Conservation (phyloP, 371 early-diverging fungal species). For the Mucor mucedo region DNA sequence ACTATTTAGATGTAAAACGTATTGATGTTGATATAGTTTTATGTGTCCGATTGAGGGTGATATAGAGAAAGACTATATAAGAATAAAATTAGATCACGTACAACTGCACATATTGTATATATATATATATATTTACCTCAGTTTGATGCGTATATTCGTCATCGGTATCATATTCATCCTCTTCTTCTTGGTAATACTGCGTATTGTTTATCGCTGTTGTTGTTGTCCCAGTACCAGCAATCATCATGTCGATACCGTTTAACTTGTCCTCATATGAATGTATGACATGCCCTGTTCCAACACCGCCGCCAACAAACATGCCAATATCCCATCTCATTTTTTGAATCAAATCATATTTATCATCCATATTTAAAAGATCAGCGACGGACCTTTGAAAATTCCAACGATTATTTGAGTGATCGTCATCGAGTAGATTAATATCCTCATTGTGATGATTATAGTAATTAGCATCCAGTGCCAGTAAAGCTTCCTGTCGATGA, state of each 20-base stretch:
- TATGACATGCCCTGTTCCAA: conserved; percentile 51
- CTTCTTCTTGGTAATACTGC: not conserved
- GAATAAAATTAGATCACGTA: not conserved
- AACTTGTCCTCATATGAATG: conserved; percentile 40
- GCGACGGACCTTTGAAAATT: conserved; percentile 36
- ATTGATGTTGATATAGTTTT: conserved; percentile 39
- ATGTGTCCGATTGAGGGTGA: conserved; percentile 30
- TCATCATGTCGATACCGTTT: conserved; percentile 48
- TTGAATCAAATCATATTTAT: conserved; percentile 42
- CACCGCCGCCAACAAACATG: conserved; percentile 52
- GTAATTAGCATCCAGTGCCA: conserved; percentile 12
- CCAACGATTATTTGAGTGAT: conserved; percentile 29
- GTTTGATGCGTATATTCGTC: conserved; percentile 2
- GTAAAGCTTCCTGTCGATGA: conserved; percentile 14
- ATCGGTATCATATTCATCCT: conserved; percentile 4
- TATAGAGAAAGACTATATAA: conserved; percentile 17
- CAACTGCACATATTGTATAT: not conserved
- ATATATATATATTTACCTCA: not conserved
- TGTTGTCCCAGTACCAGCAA: conserved; percentile 47
- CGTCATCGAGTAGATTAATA: not conserved
- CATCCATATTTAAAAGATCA: conserved; percentile 39
- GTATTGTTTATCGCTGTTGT: not conserved
- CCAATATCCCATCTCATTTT: conserved; percentile 53
- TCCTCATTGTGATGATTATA: conserved; percentile 14
- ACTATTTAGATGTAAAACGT: conserved; percentile 34